Evolutionary conservation across 352 stramenopile genomes (phyloP).

Genomic region (Pythium chondricola): DNA sequence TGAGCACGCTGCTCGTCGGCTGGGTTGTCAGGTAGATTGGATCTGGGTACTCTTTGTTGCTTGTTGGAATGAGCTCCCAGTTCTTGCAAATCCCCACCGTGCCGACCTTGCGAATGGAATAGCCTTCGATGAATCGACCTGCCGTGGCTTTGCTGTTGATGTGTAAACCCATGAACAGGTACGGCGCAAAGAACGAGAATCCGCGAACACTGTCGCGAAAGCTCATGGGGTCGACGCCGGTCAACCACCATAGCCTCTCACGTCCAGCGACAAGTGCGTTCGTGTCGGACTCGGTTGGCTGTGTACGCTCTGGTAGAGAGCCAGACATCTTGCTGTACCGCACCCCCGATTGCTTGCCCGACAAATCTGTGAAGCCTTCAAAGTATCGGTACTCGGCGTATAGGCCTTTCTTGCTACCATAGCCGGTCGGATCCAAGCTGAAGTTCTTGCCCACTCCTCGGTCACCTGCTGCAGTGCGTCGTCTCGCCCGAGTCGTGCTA

Average conservation of each 20-base stretch:
- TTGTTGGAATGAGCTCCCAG: conserved; percentile 2
- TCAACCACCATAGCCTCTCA: conserved; percentile 13
- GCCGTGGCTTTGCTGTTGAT: conserved; percentile 6
- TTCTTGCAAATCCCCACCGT: conserved; percentile 10
- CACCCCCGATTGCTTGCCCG: conserved; percentile 13
- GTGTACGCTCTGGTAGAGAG: conserved; percentile 12
- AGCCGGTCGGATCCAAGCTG: conserved; percentile 5
- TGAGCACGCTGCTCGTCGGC: conserved; percentile 3
- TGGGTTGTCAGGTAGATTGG: conserved; percentile 1
- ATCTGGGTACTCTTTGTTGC: not conserved
- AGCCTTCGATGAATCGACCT: conserved; percentile 7
- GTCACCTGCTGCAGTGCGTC: conserved; percentile 7
- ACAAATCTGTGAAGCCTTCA: conserved; percentile 18
- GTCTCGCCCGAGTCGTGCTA: conserved; percentile 7
- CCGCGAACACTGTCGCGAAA: not conserved
- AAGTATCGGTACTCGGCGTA: conserved; percentile 10
- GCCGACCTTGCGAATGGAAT: not conserved
- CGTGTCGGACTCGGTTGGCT: conserved; percentile 9
- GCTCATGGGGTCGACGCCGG: not conserved
- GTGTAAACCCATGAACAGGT: conserved; percentile 6
- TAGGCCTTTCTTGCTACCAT: conserved; percentile 13
- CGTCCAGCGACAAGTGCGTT: conserved; percentile 15
- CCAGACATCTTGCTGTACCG: conserved; percentile 15
- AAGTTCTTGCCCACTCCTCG: conserved; percentile 15
- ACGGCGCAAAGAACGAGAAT: conserved; percentile 2